Base-by-base conservation (phyloP, 805 yeast genomes). In the Isabelozyma rhagii region DNA sequence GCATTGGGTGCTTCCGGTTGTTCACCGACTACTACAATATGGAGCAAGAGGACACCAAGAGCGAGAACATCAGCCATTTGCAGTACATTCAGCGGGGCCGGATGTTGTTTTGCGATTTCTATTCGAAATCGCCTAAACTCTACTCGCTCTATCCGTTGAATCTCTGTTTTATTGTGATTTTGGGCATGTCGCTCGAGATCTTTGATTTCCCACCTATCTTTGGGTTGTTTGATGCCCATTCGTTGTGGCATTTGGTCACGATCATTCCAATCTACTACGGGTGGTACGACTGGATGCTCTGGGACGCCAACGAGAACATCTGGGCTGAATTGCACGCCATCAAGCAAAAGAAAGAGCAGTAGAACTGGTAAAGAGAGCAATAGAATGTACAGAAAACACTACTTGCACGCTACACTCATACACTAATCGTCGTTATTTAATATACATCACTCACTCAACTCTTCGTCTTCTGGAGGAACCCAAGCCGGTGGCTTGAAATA, bases 181-280 rank as follows among this genome's bases (percentile, higher is more conserved):
- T 79, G 21, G 97, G 96, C 1, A 89, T 90, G 94, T 76, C 87
- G n/a, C 79, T 93, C 55, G 99, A 93, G 64, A 68, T 93, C 38
- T 87, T 91, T 67, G 99, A 93, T 67, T 94, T 94, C 64, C 80
- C 96, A 4, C 94, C 88, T 13, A 63, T 86, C 39, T 66, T 52
- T 48, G 87, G 78, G 56, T 75, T 88, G 39, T 58, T 94, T 0
- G 99, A 94, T 69, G 96, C 98, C 0, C 99, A 94, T 66, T 83
- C 97, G 0, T 64, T 94, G 42, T 94, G 99, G 99, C 99, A 94
- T 65, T 75, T 87, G 27, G 84, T 89, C 13, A 94, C 99, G 0
- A 84, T 93, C 2, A 28, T 73, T 27, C 71, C 72, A 6, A 66
- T 61, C n/a, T 64, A 64, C 40, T 62, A 54, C 45, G 73, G 74